Evolutionary conservation across 148 eudicot species (phyloP).

Genomic region (Rhododendron mucronatum): DNA sequence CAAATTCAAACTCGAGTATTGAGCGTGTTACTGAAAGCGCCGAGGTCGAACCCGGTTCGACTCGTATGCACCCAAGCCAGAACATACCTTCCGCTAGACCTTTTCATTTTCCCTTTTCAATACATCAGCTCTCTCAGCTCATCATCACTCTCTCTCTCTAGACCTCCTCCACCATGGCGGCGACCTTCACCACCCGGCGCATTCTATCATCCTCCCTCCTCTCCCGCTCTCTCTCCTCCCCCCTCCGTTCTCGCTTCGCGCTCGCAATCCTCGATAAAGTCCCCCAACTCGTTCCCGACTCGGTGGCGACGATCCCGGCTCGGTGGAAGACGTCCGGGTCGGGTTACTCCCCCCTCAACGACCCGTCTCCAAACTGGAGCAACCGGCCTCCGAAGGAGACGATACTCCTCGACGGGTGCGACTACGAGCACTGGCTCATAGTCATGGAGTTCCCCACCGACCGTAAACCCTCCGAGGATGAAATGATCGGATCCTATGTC

Average conservation of each 20-base stretch:
- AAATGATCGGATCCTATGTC: conserved; percentile 62
- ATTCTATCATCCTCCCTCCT: conserved; percentile 41
- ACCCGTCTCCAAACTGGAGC: conserved; percentile 89
- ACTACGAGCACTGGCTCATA: conserved; percentile 91
- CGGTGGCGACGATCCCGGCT: conserved; percentile 16
- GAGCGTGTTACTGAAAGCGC: accelerated
- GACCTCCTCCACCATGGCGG: conserved; percentile 23
- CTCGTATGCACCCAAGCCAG: no score
- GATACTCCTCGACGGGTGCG: conserved; percentile 80
- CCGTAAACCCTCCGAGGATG: conserved; percentile 48
- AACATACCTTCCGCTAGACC: no score
- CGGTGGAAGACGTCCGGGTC: conserved; percentile 55
- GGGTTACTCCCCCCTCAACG: conserved; percentile 78
- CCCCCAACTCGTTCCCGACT: conserved; percentile 19
- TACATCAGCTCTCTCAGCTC: neutral
- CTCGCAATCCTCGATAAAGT: conserved; percentile 22
- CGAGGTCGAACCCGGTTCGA: no score
- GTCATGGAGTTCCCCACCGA: conserved; percentile 71
- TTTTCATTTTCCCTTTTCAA: no score
- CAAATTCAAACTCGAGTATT: no score
- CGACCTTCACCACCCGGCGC: conserved; percentile 53
- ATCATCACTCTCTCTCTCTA: neutral
- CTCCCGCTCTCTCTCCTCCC: conserved; percentile 29
- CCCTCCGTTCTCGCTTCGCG: conserved; percentile 16
- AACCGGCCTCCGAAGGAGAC: conserved; percentile 90